phyloP scores from a whole-genome alignment of 1,139 yeast species.

The Yamadazyma siamensis region DNA sequence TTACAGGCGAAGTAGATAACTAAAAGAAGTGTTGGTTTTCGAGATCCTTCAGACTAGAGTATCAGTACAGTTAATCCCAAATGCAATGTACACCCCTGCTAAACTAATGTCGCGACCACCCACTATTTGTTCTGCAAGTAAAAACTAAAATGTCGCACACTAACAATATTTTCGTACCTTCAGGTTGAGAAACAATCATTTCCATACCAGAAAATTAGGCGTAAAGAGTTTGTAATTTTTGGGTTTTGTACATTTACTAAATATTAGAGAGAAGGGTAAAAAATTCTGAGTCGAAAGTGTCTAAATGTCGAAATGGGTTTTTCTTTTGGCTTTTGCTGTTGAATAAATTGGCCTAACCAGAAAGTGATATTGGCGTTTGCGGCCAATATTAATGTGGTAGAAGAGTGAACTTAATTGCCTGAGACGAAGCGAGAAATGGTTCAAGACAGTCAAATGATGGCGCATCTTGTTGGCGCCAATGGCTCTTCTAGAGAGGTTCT shows the following conservation, averaged over 20 bases:
- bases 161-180: no score
- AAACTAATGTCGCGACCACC: no score
- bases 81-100: no score
- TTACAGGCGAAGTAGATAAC: no score
- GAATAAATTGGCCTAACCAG: neutral
- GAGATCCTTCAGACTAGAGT: no score
- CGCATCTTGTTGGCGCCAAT: neutral
- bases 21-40: no score
- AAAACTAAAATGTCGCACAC: neutral
- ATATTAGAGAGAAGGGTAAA: neutral
- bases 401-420: neutral
- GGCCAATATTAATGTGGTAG: neutral
- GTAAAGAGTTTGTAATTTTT: neutral
- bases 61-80: no score
- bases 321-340: no score
- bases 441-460: neutral
- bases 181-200: neutral
- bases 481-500: neutral
- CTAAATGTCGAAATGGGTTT: neutral
- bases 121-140: no score
- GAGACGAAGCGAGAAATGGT: slow-evolving; percentile 2
- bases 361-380: neutral
- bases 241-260: neutral
- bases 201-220: neutral
- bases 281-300: neutral